Evolutionary conservation across 495 filamentous ascomycete genomes (phyloP).

Genomic region (Aspergillus kassunensis): DNA sequence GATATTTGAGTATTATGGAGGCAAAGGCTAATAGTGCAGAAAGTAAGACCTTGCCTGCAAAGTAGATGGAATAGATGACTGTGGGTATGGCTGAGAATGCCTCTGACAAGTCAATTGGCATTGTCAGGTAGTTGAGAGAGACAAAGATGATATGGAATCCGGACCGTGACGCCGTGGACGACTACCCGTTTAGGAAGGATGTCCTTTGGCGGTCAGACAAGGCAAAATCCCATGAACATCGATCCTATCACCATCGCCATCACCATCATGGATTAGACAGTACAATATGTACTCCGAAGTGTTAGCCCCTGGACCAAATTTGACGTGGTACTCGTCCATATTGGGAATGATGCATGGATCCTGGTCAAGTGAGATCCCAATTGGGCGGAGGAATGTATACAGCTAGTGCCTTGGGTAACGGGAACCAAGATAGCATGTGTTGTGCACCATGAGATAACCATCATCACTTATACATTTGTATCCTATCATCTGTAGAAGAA

Average conservation of each 20-base stretch:
- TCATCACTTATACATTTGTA: background rate
- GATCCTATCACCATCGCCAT: too few relatives aligned
- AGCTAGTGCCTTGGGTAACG: background rate
- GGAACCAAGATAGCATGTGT: background rate
- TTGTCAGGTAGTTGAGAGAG: background rate
- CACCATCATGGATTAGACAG: too few relatives aligned
- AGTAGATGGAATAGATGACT: background rate
- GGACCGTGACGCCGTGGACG: background rate
- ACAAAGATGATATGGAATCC: background rate
- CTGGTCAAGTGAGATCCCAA: background rate
- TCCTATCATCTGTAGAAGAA: too few relatives aligned
- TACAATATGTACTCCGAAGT: too few relatives aligned
- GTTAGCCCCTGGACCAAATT: background rate
- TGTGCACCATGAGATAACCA: background rate
- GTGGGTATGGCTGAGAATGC: background rate
- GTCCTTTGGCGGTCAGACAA: background rate
- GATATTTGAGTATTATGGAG: conserved; percentile 34
- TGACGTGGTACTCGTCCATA: background rate
- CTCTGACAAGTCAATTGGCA: background rate
- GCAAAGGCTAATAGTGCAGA: conserved; percentile 16
- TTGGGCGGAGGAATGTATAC: conserved; percentile 1
- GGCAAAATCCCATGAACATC: background rate
- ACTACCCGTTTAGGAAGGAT: background rate
- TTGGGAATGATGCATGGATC: conserved; percentile 6
- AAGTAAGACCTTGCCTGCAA: conserved; percentile 22